Evolutionary conservation across 1,139 yeast species (phyloP).

Genomic region (Geotrichum fermentans): DNA sequence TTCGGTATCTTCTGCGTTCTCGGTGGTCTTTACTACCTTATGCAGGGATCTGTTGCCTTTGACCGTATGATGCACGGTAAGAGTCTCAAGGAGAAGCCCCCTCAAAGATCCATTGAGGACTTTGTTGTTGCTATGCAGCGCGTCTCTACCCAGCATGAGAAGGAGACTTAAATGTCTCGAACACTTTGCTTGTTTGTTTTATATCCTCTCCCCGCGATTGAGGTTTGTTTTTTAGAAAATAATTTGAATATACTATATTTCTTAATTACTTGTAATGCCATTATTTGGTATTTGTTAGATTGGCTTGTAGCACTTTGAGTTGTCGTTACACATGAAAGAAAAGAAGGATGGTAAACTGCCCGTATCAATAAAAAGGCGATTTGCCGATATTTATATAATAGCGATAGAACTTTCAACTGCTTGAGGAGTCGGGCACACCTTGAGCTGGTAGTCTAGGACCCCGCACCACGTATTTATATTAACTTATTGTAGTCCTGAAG

Average conservation of each 20-base stretch:
- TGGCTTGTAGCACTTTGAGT: too few species aligned
- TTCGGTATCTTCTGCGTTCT: constrained; percentile 66
- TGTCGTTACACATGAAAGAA: too few species aligned
- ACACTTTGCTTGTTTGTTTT: not conserved
- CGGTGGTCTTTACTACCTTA: constrained; percentile 66
- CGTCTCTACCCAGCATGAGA: constrained; percentile 96
- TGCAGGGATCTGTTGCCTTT: constrained; percentile 77
- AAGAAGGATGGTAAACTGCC: too few species aligned
- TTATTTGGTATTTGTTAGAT: too few species aligned
- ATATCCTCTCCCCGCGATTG: not conserved
- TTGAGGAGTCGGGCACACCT: too few species aligned
- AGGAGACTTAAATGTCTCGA: constrained; percentile 35
- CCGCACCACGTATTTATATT: too few species aligned
- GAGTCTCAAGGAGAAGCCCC: constrained; percentile 59
- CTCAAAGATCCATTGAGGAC: constrained; percentile 83
- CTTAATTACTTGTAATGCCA: too few species aligned
- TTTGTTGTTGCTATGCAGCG: constrained; percentile 96
- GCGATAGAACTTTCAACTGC: too few species aligned
- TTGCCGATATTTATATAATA: too few species aligned
- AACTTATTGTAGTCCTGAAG: too few species aligned
- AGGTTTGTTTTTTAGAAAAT: not conserved
- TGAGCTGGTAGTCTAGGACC: too few species aligned
- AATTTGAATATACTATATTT: not conserved
- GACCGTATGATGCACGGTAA: constrained; percentile 94
- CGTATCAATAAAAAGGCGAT: too few species aligned